Percentiles rank a stretch among this genome's conserved stretches.
Conservation (phyloP, 805 yeast species). For the Danielia reshetovae region DNA sequence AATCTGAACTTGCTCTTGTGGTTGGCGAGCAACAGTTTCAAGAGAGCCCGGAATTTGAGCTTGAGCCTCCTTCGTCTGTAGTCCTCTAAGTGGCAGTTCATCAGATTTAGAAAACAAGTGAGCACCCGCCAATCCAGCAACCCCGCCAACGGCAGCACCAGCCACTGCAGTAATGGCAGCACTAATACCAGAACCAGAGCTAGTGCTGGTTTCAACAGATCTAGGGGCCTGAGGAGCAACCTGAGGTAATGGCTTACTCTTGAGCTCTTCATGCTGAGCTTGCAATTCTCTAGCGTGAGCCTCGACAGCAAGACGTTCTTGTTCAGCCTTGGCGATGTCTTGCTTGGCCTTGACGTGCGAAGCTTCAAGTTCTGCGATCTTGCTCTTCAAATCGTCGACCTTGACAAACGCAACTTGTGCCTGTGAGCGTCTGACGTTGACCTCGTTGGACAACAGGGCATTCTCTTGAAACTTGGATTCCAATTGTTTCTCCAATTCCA, state of each 20-base stretch:
- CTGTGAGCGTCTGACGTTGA: slow-evolving; percentile 66
- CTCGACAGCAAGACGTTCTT: slow-evolving; percentile 9
- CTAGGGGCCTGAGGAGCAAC: too few relatives aligned
- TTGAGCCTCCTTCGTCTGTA: not conserved
- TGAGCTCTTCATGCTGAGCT: not conserved
- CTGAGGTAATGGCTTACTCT: not conserved
- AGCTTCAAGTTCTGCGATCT: slow-evolving; percentile 25
- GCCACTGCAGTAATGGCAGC: slow-evolving; percentile 17
- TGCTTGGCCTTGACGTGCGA: slow-evolving; percentile 20
- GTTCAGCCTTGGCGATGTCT: slow-evolving; percentile 18
- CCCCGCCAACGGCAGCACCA: slow-evolving; percentile 17
- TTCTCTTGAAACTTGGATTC: slow-evolving; percentile 50
- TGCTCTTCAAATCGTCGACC: slow-evolving; percentile 34
- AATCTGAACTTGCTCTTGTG: not conserved
- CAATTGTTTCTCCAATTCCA: slow-evolving; percentile 53
- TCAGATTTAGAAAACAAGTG: not conserved
- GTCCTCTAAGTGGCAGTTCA: too few relatives aligned
- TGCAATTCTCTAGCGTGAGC: slow-evolving; percentile 6
- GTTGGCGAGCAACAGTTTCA: not conserved
- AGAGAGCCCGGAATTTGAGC: not conserved
- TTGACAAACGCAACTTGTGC: slow-evolving; percentile 56
- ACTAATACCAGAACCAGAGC: not conserved
- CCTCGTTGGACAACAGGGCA: slow-evolving; percentile 58
- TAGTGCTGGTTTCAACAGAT: not conserved
- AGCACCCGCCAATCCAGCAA: slow-evolving; percentile 9